Evolutionary conservation across 495 filamentous ascomycete genomes (phyloP), one percentile per base, ranked within the genome.

Genomic region (Xeromyces bisporus): DNA sequence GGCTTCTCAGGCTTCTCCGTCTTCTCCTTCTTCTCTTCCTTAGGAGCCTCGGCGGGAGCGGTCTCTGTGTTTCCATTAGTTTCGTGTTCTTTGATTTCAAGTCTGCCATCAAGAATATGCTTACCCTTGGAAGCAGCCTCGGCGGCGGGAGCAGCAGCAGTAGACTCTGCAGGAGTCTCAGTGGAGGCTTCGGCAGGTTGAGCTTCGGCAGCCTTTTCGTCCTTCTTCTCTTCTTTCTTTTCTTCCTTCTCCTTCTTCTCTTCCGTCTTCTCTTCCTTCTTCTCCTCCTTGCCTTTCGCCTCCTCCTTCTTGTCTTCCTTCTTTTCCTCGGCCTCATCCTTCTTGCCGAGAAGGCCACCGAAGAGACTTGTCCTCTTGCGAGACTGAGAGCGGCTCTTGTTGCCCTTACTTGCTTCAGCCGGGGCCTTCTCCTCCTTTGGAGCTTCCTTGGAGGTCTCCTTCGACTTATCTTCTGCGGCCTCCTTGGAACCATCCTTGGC

Each of bases 311-410:
- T 9, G 5, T 21, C 20, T 21, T 21, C 67, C 51, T 71, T 63
- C 37, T 64, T 50, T 42, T 66, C 59, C 58, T 78, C 71, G 30
- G 64, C 48, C 48, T 75, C 71, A 33, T 83, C 75, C 57, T 77
- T 78, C 71, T 83, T 85, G 46, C 72, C 69, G 2, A 80, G 62
- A 27, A 85, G 61, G 35, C 50, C 58, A 39, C 76, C 80, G 54
- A 96, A 91, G 60, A 92, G 73, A 46, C 80, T 85, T 25, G 60
- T 47, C 36, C 83, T 77, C 76, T 93, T 93, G 52, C 78, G 77
- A 47, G 80, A 91, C 35, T 80, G 79, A 33, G 83, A 91, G 42
- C 80, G 79, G 50, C 67, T 66, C 51, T 68, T 70, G 35, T 66
- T 54, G 25, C 60, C 58, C 43, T 60, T 54, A 25, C 41, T 51